Evolutionary conservation across 2,329 filamentous ascomycete genomes (phyloP).

Genomic region (Cladosporium sp.): DNA sequence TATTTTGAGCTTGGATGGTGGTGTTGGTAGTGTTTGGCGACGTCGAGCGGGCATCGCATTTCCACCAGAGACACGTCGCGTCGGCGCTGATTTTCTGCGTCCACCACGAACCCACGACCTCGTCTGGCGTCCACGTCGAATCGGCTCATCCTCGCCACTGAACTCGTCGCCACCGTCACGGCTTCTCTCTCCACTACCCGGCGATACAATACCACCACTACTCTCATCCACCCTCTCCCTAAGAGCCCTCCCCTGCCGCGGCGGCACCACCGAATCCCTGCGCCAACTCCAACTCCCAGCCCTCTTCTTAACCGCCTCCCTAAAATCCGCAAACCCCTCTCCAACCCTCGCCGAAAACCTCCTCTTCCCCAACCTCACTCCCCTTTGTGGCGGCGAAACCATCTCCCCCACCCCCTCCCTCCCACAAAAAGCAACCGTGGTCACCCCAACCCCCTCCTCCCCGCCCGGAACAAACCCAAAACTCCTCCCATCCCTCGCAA

Average conservation of each 20-base stretch:
- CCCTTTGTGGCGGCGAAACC: background rate
- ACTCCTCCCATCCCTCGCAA: background rate
- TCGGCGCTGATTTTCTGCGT: background rate
- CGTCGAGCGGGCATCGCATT: background rate
- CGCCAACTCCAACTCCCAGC: conserved; percentile 1
- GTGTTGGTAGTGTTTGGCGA: background rate
- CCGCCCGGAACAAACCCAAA: background rate
- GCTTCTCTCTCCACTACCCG: conserved; percentile 6
- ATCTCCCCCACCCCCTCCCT: background rate
- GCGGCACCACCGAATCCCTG: conserved; percentile 4
- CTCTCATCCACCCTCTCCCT: background rate
- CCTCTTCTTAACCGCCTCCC: background rate
- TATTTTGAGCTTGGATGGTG: background rate
- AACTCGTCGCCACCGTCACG: conserved; percentile 11
- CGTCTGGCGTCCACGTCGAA: background rate
- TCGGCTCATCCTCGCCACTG: background rate
- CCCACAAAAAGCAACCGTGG: background rate
- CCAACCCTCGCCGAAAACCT: background rate
- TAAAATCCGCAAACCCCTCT: conserved; percentile 10
- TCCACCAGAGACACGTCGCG: background rate
- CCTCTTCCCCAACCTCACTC: background rate
- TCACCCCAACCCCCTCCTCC: background rate
- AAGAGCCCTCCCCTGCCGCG: background rate
- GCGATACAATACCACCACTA: background rate
- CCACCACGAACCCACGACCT: background rate